Percentiles rank a stretch among this genome's conserved stretches.
These are phyloP conservation scores for Heteromeles arbutifolia DNA, from an alignment of 306 rosid genomes.

Conservation along the genomic window DNA sequence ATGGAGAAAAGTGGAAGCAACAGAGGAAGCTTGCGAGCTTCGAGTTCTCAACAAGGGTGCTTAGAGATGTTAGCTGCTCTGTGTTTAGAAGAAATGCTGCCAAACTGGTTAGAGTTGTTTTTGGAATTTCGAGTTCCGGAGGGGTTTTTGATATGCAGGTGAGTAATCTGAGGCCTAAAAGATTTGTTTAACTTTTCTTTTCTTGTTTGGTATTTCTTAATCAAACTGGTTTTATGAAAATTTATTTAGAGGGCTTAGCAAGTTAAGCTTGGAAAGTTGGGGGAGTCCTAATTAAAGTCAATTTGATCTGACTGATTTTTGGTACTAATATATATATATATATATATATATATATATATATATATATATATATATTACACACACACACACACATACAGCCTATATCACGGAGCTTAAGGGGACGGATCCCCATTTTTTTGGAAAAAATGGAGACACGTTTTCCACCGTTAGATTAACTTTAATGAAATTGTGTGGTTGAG, in stretches of 20 bases:
- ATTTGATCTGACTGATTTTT: not conserved
- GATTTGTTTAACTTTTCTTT: too few relatives aligned
- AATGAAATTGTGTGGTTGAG: too few relatives aligned
- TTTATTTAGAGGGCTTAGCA: not conserved
- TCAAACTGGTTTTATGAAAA: not conserved
- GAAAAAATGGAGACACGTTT: too few relatives aligned
- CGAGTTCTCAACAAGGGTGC: constrained; percentile 69
- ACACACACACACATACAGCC: too few relatives aligned
- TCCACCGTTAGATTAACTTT: too few relatives aligned
- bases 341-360: too few relatives aligned
- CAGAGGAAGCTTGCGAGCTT: constrained; percentile 66
- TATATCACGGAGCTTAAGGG: too few relatives aligned
- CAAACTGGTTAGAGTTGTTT: constrained; percentile 40
- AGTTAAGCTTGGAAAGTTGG: not conserved
- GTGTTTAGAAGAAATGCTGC: constrained; percentile 48
- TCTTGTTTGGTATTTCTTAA: not conserved
- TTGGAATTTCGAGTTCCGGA: constrained; percentile 20
- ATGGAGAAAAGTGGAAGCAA: constrained; percentile 65
- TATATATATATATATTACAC: too few relatives aligned
- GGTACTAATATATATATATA: not conserved
- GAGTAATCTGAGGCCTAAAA: not conserved
- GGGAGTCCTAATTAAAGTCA: not conserved
- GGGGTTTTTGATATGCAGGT: constrained; percentile 54
- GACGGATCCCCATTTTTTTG: too few relatives aligned
- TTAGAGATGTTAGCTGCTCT: constrained; percentile 54